A percentile compares a stretch with the other conserved stretches of the same genome.
These are phyloP conservation scores for Amanita polypyramis DNA, from an alignment of 768 basidiomycete genomes.

Conservation along the genomic window DNA sequence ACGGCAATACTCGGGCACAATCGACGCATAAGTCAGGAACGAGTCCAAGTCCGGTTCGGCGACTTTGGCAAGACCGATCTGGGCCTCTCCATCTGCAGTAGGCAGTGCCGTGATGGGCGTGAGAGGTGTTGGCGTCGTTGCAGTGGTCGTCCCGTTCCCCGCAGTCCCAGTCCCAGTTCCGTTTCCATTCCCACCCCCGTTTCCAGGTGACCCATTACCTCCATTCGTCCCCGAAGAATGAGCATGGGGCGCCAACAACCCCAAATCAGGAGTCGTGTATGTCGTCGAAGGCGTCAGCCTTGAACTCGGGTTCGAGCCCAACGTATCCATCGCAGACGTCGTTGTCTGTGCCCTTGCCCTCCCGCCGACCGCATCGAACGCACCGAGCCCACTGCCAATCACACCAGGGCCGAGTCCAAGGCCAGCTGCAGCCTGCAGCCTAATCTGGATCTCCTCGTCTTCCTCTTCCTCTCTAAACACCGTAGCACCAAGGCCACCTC, in stretches of 20 bases:
- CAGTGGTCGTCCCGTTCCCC: too few relatives aligned
- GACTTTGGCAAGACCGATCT: constrained; percentile 70
- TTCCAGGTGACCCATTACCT: constrained; percentile 23
- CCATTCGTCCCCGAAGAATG: constrained; percentile 9
- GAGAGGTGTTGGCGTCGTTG: constrained; percentile 46
- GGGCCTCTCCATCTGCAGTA: constrained; percentile 62
- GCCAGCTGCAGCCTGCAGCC: constrained; percentile 20
- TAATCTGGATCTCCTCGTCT: constrained; percentile 56
- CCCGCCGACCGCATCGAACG: constrained; percentile 14
- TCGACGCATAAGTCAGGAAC: constrained; percentile 77
- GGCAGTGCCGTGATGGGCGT: constrained; percentile 64
- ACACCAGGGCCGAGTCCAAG: constrained; percentile 16
- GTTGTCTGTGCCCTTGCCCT: constrained; percentile 45
- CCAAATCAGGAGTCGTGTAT: constrained; percentile 57
- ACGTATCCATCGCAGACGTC: constrained; percentile 28
- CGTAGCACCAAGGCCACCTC: constrained; percentile 32
- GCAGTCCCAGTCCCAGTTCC: not conserved
- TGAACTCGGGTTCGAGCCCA: constrained; percentile 19
- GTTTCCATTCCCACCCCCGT: constrained; percentile 17
- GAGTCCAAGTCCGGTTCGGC: constrained; percentile 79
- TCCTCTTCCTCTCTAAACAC: constrained; percentile 68
- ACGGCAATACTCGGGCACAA: constrained; percentile 76
- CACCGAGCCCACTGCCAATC: constrained; percentile 12
- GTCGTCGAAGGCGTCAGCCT: constrained; percentile 28
- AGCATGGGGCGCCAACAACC: constrained; percentile 13